phyloP scores from a whole-genome alignment of 768 basidiomycete species.

The Calocera viscosa region DNA sequence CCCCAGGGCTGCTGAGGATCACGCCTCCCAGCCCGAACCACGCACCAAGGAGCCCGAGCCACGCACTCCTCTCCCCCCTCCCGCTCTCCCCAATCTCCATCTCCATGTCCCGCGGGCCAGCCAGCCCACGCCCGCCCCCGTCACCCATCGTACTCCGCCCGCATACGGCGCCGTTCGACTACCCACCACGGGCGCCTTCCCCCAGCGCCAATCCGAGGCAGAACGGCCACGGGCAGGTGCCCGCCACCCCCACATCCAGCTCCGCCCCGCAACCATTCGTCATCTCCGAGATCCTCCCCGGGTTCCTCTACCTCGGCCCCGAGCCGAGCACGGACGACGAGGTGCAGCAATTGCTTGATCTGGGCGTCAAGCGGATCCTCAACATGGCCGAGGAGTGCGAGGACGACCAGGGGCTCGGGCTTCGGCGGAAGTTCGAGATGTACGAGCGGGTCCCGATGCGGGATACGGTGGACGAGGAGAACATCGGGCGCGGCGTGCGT shows the following conservation, averaged over 20 bases:
- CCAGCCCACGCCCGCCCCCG: conserved; percentile 39
- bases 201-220: conserved; percentile 18
- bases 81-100: conserved; percentile 16
- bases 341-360: conserved; percentile 52
- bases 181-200: conserved; percentile 44
- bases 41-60: conserved; percentile 48
- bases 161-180: conserved; percentile 26
- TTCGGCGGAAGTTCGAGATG: conserved; percentile 62
- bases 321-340: conserved; percentile 67
- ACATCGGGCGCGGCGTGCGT: conserved; percentile 63
- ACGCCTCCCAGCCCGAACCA: conserved; percentile 23
- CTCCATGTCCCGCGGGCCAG: conserved; percentile 18
- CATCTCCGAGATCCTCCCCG: conserved; percentile 84
- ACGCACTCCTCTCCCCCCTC: conserved; percentile 40
- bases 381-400: conserved; percentile 90
- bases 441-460: conserved; percentile 85
- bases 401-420: conserved; percentile 57
- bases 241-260: conserved; percentile 4
- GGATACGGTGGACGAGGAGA: conserved; percentile 90
- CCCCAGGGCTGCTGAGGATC: conserved; percentile 17
- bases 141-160: conserved; percentile 29
- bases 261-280: conserved; percentile 35
- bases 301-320: conserved; percentile 83
- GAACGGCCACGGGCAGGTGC: conserved; percentile 9
- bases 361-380: conserved; percentile 77